These are phyloP conservation scores for Trichoderma sp. DNA, from an alignment of 2,329 filamentous ascomycete species.

Conservation along the genomic window DNA sequence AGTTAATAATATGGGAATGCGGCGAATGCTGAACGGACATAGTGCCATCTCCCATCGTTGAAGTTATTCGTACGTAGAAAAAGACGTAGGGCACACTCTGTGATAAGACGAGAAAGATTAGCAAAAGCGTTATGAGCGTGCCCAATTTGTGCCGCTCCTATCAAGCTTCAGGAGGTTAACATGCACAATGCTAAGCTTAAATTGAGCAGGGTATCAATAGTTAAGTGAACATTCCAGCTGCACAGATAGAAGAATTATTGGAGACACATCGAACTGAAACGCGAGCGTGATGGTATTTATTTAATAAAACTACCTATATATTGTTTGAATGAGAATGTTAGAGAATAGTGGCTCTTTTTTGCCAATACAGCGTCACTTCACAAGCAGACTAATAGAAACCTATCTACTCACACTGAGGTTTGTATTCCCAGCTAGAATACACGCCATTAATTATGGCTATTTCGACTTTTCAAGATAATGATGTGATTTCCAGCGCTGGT, in stretches of 20 bases:
- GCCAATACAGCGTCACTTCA: background rate
- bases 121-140: background rate
- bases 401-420: background rate
- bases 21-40: background rate
- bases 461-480: background rate
- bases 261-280: background rate
- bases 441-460: background rate
- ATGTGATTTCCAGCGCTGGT: slow-evolving; percentile 5
- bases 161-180: background rate
- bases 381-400: background rate
- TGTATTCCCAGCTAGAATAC: background rate
- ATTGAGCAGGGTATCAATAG: background rate
- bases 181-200: slow-evolving; percentile 1
- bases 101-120: background rate
- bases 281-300: background rate
- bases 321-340: background rate
- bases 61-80: background rate
- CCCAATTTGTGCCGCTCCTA: background rate
- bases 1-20: background rate
- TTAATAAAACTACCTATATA: background rate
- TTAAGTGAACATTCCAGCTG: background rate
- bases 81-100: background rate
- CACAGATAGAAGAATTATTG: background rate
- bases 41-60: background rate
- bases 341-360: background rate